Evolutionary conservation across 2,329 filamentous ascomycete species (phyloP).

Genomic region (Aspergillus niger): DNA sequence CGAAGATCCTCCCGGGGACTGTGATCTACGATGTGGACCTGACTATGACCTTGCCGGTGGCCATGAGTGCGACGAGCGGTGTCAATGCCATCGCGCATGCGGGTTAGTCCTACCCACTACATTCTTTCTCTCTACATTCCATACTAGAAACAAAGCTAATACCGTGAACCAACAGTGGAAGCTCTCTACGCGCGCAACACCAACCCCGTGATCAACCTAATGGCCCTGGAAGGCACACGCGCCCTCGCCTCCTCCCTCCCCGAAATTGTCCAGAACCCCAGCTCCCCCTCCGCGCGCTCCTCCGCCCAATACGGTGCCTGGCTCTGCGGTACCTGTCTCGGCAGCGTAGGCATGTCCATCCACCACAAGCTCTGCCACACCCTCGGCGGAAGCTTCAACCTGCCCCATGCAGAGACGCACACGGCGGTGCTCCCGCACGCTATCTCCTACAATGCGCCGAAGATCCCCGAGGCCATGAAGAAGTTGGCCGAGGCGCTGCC

Average conservation of each 20-base stretch:
- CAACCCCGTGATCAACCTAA: constrained; percentile 61
- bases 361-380: constrained; percentile 71
- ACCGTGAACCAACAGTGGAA: constrained; percentile 50
- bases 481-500: constrained; percentile 58
- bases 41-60: constrained; percentile 59
- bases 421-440: constrained; percentile 65
- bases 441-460: constrained; percentile 63
- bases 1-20: constrained; percentile 60
- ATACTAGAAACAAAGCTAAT: background rate
- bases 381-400: constrained; percentile 63
- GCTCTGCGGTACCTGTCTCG: constrained; percentile 64
- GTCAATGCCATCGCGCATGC: constrained; percentile 68
- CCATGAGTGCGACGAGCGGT: constrained; percentile 59
- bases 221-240: constrained; percentile 60
- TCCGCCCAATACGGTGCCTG: constrained; percentile 64
- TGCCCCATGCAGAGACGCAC: constrained; percentile 68
- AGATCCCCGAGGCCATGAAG: constrained; percentile 55
- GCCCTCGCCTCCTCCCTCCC: constrained; percentile 58
- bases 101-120: constrained; percentile 36
- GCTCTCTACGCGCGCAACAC: constrained; percentile 63
- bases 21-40: constrained; percentile 68
- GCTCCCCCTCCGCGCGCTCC: constrained; percentile 51
- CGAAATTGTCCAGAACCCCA: constrained; percentile 51
- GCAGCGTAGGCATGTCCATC: constrained; percentile 62
- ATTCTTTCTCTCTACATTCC: background rate